Conservation (phyloP, 345 rosid species). For the Aurinia saxatilis region DNA sequence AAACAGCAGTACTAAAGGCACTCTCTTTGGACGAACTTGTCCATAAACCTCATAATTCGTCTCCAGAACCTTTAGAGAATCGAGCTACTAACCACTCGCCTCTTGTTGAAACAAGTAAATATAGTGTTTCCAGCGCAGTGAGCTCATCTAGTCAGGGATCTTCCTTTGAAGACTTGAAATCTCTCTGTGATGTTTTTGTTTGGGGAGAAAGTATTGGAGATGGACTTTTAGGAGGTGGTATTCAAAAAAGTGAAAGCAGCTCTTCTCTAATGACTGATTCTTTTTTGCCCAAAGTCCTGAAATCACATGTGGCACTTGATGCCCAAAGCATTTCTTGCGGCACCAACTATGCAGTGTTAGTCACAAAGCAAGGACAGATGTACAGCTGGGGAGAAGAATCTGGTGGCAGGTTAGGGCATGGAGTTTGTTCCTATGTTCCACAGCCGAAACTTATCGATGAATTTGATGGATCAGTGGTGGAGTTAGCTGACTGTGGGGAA, state of each 20-base stretch:
- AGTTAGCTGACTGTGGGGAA: slow-evolving; percentile 55
- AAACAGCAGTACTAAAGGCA: slow-evolving; percentile 39
- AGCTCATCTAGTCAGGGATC: slow-evolving; percentile 44
- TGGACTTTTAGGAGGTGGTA: slow-evolving; percentile 24
- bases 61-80: slow-evolving; percentile 28
- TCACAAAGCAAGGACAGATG: slow-evolving; percentile 42
- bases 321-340: slow-evolving; percentile 42
- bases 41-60: slow-evolving; percentile 26
- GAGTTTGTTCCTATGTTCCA: slow-evolving; percentile 40
- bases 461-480: slow-evolving; percentile 35
- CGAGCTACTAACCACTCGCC: slow-evolving; percentile 27
- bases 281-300: slow-evolving; percentile 35
- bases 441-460: slow-evolving; percentile 53
- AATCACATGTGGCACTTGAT: slow-evolving; percentile 40
- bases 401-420: slow-evolving; percentile 63
- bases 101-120: slow-evolving; percentile 36
- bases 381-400: slow-evolving; percentile 53
- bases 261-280: slow-evolving; percentile 28
- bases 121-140: slow-evolving; percentile 45
- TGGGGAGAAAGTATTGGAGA: slow-evolving; percentile 46
- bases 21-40: slow-evolving; percentile 33
- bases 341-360: slow-evolving; percentile 36
- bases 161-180: slow-evolving; percentile 32
- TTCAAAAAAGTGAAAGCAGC: slow-evolving; percentile 23
- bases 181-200: slow-evolving; percentile 37